phyloP scores from a whole-genome alignment of 2,329 filamentous ascomycete genomes.

The Alternaria infectoria region DNA sequence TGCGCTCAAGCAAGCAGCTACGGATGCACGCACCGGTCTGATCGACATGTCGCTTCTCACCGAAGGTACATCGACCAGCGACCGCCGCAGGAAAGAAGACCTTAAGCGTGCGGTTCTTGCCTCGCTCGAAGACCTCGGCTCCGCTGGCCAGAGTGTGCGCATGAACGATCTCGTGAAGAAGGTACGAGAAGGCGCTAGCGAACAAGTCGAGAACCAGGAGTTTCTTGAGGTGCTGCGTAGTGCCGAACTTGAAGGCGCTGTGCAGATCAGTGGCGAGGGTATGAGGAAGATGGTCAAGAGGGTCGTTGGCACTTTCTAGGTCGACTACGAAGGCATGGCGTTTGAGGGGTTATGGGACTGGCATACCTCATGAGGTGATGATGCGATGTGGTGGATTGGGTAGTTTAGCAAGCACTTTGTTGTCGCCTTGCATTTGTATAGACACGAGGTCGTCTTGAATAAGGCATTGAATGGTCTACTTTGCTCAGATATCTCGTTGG shows the following conservation, averaged over 20 bases:
- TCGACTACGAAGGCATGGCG: background rate
- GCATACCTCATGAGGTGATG: background rate
- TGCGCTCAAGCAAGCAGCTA: constrained; percentile 96
- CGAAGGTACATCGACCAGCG: constrained; percentile 89
- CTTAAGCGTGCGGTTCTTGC: constrained; percentile 79
- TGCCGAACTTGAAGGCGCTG: constrained; percentile 82
- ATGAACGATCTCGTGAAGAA: constrained; percentile 79
- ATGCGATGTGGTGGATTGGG: background rate
- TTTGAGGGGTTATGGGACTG: background rate
- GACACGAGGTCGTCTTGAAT: background rate
- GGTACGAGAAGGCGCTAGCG: constrained; percentile 64
- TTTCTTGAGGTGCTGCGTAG: constrained; percentile 81
- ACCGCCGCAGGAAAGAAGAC: constrained; percentile 81
- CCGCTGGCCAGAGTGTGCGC: constrained; percentile 68
- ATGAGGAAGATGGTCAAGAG: constrained; percentile 80
- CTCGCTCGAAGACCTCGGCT: constrained; percentile 77
- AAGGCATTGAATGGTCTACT: background rate
- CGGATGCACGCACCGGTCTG: constrained; percentile 84
- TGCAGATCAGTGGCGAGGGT: constrained; percentile 85
- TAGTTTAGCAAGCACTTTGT: background rate
- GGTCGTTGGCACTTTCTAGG: constrained; percentile 55
- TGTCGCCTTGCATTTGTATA: background rate
- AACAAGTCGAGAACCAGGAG: constrained; percentile 75
- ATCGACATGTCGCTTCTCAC: constrained; percentile 97
- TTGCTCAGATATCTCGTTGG: background rate